A percentile compares a stretch with the other conserved stretches of the same genome.
These are phyloP conservation scores for Penicillium sp. DNA, from an alignment of 2,329 filamentous ascomycete species.

Conservation along the genomic window DNA sequence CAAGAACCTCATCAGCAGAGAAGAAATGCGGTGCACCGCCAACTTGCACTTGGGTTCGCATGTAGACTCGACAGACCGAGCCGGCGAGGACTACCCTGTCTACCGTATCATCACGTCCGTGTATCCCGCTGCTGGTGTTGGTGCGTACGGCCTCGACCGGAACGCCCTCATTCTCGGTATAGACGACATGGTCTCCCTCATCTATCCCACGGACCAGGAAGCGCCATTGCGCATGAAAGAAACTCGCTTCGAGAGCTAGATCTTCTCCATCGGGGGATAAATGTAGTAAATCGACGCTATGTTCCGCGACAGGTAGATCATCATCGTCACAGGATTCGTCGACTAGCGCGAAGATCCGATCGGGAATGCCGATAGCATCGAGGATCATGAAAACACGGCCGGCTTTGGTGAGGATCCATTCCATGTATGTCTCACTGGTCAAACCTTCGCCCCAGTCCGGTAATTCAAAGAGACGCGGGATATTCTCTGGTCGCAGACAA, in stretches of 20 bases:
- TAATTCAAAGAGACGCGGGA: conserved; percentile 40
- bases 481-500: conserved; percentile 36
- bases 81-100: conserved; percentile 45
- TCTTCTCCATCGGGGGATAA: conserved; percentile 52
- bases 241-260: conserved; percentile 52
- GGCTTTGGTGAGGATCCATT: conserved; percentile 62
- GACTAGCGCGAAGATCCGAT: conserved; percentile 61
- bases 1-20: conserved; percentile 42
- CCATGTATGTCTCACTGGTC: conserved; percentile 56
- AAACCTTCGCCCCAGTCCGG: conserved; percentile 47
- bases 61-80: conserved; percentile 34
- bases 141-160: conserved; percentile 57
- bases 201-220: conserved; percentile 57
- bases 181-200: conserved; percentile 59
- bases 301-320: conserved; percentile 58
- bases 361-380: conserved; percentile 60
- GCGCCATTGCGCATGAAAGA: conserved; percentile 61
- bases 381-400: conserved; percentile 61
- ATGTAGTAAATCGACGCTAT: conserved; percentile 55
- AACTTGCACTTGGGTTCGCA: conserved; percentile 42
- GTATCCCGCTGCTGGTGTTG: conserved; percentile 33
- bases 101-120: conserved; percentile 34
- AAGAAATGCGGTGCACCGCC: conserved; percentile 40
- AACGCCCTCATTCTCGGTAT: conserved; percentile 59
- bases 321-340: conserved; percentile 63